A percentile compares a stretch with the other conserved stretches of the same genome.
Evolutionary conservation across 2,329 filamentous ascomycete genomes (phyloP).

Genomic region (Exserohilum rostratum): DNA sequence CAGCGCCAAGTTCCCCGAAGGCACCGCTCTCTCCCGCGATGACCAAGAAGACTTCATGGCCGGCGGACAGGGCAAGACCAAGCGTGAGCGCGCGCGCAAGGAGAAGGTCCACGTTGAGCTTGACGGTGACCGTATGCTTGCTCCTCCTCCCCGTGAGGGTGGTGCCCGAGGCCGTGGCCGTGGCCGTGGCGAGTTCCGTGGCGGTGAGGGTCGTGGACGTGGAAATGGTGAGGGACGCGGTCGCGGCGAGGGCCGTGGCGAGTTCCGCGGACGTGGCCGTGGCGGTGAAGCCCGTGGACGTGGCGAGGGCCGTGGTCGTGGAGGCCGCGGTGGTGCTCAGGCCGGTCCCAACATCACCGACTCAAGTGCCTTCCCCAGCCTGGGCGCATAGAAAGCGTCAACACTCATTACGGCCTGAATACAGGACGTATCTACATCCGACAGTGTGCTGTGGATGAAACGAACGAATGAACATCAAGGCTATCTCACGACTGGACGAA

Average conservation of each 20-base stretch:
- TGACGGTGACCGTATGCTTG: conserved; percentile 68
- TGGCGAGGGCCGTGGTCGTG: conserved; percentile 54
- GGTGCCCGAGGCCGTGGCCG: conserved; percentile 58
- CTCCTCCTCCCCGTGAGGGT: conserved; percentile 60
- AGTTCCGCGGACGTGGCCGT: conserved; percentile 53
- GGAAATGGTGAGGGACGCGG: conserved; percentile 57
- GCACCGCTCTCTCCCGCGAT: conserved; percentile 67
- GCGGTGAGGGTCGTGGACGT: conserved; percentile 60
- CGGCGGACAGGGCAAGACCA: conserved; percentile 74
- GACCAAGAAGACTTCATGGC: conserved; percentile 77
- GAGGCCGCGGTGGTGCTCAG: conserved; percentile 52
- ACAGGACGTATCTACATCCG: conserved; percentile 18
- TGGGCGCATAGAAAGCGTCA: conserved; percentile 52
- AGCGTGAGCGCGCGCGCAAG: conserved; percentile 86
- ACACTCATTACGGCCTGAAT: conserved; percentile 23
- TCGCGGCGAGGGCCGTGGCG: conserved; percentile 57
- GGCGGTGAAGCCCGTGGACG: conserved; percentile 55
- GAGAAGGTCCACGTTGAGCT: conserved; percentile 89
- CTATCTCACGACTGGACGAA: conserved; percentile 25
- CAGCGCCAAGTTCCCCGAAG: conserved; percentile 93
- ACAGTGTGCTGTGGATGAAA: conserved; percentile 18
- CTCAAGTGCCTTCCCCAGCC: conserved; percentile 59
- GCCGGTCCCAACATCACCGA: conserved; percentile 57
- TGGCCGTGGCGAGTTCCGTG: conserved; percentile 60
- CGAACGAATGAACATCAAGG: conserved; percentile 26